phyloP scores from a whole-genome alignment of 495 filamentous ascomycete species.

The Pyronema domesticum region DNA sequence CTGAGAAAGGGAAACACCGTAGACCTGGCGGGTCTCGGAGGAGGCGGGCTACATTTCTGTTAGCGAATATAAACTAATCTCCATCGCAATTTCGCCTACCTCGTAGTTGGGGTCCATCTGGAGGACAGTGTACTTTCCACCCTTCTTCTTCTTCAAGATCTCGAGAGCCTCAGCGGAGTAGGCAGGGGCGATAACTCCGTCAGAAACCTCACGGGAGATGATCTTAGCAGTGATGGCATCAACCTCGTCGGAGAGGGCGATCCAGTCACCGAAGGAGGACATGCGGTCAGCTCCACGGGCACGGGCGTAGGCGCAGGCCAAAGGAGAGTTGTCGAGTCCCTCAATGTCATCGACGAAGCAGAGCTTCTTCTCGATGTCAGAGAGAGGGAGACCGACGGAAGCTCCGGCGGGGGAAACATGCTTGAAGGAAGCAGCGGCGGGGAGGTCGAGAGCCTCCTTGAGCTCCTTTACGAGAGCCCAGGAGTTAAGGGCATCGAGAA shows the following conservation, averaged over 20 bases:
- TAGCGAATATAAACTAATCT: not conserved
- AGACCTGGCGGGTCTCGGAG: conserved; percentile 69
- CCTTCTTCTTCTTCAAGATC: conserved; percentile 96
- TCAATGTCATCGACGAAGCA: conserved; percentile 96
- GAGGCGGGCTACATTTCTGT: conserved; percentile 33
- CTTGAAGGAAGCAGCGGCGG: conserved; percentile 98
- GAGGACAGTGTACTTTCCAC: conserved; percentile 86
- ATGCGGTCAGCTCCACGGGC: conserved; percentile 91
- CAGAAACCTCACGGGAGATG: conserved; percentile 91
- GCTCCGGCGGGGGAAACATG: conserved; percentile 95
- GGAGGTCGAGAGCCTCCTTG: conserved; percentile 63
- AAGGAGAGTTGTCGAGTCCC: conserved; percentile 60
- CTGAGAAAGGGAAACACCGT: conserved; percentile 70
- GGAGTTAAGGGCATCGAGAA: conserved; percentile 88
- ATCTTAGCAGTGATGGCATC: conserved; percentile 87
- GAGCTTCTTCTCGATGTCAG: conserved; percentile 74
- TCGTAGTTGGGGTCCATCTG: conserved; percentile 81
- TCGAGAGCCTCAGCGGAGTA: conserved; percentile 71
- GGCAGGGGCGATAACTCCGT: conserved; percentile 81
- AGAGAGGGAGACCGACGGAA: conserved; percentile 76
- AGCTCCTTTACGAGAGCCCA: conserved; percentile 96
- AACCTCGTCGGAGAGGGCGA: conserved; percentile 77
- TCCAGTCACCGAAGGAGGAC: conserved; percentile 92
- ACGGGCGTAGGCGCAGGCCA: conserved; percentile 89
- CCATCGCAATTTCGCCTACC: not conserved